phyloP scores from a whole-genome alignment of 352 stramenopile species.

The Phytophthora sp. region DNA sequence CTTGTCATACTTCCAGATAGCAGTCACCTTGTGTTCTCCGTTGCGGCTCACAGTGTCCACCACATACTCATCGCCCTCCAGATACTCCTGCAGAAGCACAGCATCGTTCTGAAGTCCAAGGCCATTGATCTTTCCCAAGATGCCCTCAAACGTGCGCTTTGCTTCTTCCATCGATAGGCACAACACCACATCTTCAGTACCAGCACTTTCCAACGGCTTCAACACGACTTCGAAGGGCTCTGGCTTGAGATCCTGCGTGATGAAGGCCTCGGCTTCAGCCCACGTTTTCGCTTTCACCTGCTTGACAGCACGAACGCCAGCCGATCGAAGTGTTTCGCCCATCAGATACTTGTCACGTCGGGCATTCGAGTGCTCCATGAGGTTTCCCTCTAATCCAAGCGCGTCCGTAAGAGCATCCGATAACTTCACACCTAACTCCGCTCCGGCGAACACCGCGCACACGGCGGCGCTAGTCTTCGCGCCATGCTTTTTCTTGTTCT shows the following conservation, averaged over 20 bases:
- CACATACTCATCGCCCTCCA: constrained; percentile 96
- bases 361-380: constrained; percentile 70
- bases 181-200: constrained; percentile 83
- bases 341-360: constrained; percentile 88
- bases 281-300: constrained; percentile 88
- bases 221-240: constrained; percentile 88
- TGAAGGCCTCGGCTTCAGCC: constrained; percentile 76
- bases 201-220: constrained; percentile 88
- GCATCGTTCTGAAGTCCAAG: constrained; percentile 87
- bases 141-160: constrained; percentile 80
- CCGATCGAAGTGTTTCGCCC: constrained; percentile 82
- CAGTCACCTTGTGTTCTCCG: constrained; percentile 94
- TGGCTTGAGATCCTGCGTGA: constrained; percentile 64
- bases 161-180: constrained; percentile 79
- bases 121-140: constrained; percentile 88
- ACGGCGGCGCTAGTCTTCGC: constrained; percentile 41
- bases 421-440: constrained; percentile 93
- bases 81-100: constrained; percentile 93
- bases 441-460: constrained; percentile 89
- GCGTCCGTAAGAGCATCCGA: constrained; percentile 89
- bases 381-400: constrained; percentile 87
- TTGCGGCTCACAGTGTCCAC: constrained; percentile 95
- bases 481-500: constrained; percentile 40
- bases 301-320: constrained; percentile 89
- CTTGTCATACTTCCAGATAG: constrained; percentile 99